Conservation (phyloP, 768 basidiomycete species). For the Mycena sanguinolenta region DNA sequence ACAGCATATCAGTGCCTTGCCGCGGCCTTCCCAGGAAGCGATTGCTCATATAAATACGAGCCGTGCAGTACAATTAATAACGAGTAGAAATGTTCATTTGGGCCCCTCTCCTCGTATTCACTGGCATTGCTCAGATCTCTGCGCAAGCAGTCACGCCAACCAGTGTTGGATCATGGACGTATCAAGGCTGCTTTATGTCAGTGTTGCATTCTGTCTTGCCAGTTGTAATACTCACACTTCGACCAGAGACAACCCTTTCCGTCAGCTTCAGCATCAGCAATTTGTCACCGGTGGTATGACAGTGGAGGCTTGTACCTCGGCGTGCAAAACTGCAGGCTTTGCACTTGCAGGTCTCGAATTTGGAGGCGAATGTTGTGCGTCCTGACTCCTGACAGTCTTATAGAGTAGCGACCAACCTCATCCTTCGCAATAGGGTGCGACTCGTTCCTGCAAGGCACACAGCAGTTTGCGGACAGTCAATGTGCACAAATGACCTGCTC, state of each 20-base stretch:
- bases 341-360: conserved; percentile 23
- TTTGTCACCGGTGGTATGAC: conserved; percentile 22
- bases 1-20: neutral
- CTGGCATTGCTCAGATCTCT: conserved; percentile 9
- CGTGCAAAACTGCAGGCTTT: conserved; percentile 24
- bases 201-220: conserved; percentile 1
- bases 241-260: conserved; percentile 21
- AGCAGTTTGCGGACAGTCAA: conserved; percentile 14
- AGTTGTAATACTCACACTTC: conserved; percentile 7
- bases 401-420: conserved; percentile 12
- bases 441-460: conserved; percentile 19
- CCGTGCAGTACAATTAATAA: neutral
- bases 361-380: conserved; percentile 27
- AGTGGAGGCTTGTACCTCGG: conserved; percentile 22
- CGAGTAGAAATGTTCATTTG: conserved; percentile 17
- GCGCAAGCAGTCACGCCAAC: conserved; percentile 18
- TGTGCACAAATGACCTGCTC: conserved; percentile 52
- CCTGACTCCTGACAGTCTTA: neutral
- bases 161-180: conserved; percentile 17
- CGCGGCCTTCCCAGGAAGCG: neutral
- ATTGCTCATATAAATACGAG: conserved; percentile 17
- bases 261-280: conserved; percentile 26
- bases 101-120: conserved; percentile 13
- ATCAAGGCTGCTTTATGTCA: conserved; percentile 25
- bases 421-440: conserved; percentile 20